Evolutionary conservation across 2,329 filamentous ascomycete species (phyloP).

Genomic region (Fusarium verrucosum): DNA sequence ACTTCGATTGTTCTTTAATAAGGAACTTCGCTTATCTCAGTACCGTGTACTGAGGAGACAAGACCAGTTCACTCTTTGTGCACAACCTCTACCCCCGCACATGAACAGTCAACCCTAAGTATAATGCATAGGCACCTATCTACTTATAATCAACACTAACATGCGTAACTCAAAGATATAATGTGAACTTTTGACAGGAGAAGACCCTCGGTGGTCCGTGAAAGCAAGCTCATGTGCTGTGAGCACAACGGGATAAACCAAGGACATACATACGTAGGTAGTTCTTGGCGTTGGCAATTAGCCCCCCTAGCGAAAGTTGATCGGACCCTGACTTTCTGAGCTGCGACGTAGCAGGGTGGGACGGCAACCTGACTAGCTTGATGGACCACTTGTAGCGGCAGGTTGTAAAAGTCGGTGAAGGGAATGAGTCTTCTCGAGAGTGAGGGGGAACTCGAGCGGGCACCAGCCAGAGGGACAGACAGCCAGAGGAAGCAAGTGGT

Average conservation of each 20-base stretch:
- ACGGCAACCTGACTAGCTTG: slow-evolving; percentile 36
- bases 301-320: slow-evolving; percentile 27
- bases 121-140: background rate
- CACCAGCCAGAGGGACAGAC: slow-evolving; percentile 34
- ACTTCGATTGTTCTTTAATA: background rate
- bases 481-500: slow-evolving; percentile 22
- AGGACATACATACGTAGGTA: too few relatives aligned
- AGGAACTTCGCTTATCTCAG: background rate
- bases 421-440: slow-evolving; percentile 26
- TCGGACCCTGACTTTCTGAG: slow-evolving; percentile 44
- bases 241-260: slow-evolving; percentile 32
- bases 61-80: background rate
- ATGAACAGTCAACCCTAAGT: background rate
- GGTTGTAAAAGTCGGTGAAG: slow-evolving; percentile 48
- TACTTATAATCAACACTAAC: background rate
- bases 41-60: background rate
- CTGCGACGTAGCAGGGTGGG: slow-evolving; percentile 36
- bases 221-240: slow-evolving; percentile 9
- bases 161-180: background rate
- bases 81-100: background rate
- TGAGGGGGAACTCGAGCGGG: slow-evolving; percentile 37
- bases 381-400: slow-evolving; percentile 40
- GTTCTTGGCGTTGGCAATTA: slow-evolving; percentile 25
- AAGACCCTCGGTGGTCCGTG: background rate
- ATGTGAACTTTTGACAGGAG: background rate